phyloP scores from a whole-genome alignment of 331 rosid genomes.

The Dryas integrifolia region DNA sequence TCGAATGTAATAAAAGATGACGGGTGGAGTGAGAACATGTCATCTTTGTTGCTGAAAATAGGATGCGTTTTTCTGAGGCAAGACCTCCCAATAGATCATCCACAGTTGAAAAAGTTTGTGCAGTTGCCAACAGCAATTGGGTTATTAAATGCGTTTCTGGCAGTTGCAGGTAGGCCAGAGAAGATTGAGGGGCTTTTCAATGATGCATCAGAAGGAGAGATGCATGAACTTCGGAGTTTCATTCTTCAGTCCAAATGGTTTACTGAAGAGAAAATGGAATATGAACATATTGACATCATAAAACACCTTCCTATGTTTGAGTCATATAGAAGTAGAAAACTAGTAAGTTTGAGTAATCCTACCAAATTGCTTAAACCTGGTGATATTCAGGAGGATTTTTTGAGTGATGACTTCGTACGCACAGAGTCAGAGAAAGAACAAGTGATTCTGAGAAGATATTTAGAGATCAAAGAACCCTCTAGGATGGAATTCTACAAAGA shows the following conservation, averaged over 20 bases:
- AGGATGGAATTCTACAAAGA: slow-evolving; percentile 77
- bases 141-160: slow-evolving; percentile 65
- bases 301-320: slow-evolving; percentile 82
- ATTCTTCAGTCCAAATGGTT: slow-evolving; percentile 98
- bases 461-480: slow-evolving; percentile 71
- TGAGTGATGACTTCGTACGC: slow-evolving; percentile 78
- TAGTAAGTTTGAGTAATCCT: slow-evolving; percentile 75
- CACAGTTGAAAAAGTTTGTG: slow-evolving; percentile 70
- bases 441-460: slow-evolving; percentile 62
- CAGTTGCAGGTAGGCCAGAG: slow-evolving; percentile 68
- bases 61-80: slow-evolving; percentile 79
- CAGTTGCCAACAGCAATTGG: slow-evolving; percentile 79
- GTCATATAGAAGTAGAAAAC: slow-evolving; percentile 75
- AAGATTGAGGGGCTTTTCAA: slow-evolving; percentile 64
- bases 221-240: slow-evolving; percentile 90
- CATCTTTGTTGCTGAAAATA: slow-evolving; percentile 73
- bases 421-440: slow-evolving; percentile 78
- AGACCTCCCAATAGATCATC: slow-evolving; percentile 78
- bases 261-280: slow-evolving; percentile 66
- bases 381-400: slow-evolving; percentile 68
- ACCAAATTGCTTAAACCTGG: slow-evolving; percentile 79
- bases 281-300: slow-evolving; percentile 56
- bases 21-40: slow-evolving; percentile 98
- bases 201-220: slow-evolving; percentile 82
- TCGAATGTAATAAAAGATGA: slow-evolving; percentile 77